Conservation (phyloP, 352 stramenopile species). For the Nothophytophthora sp. region DNA sequence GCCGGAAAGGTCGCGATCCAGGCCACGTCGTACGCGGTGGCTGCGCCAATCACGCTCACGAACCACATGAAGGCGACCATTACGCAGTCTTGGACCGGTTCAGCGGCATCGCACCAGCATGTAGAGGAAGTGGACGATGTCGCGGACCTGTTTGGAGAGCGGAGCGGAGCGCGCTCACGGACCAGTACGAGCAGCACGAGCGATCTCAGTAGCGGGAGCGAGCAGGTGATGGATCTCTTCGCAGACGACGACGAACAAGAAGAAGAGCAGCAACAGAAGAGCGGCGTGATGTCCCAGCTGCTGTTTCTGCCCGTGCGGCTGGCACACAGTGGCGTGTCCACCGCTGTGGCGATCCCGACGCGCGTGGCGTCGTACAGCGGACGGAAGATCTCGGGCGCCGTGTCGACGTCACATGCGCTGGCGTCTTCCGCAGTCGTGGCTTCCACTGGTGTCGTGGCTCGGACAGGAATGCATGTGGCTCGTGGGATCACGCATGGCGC, state of each 20-base stretch:
- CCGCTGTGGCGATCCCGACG: constrained; percentile 50
- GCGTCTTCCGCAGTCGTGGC: constrained; percentile 61
- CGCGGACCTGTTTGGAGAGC: constrained; percentile 57
- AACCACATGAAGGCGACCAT: constrained; percentile 50
- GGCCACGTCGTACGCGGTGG: constrained; percentile 56
- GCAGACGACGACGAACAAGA: constrained; percentile 1
- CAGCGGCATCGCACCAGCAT: background rate
- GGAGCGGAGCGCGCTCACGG: constrained; percentile 2
- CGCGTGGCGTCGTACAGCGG: constrained; percentile 55
- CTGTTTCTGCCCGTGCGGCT: constrained; percentile 64
- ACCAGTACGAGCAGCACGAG: constrained; percentile 19
- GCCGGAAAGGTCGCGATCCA: constrained; percentile 58
- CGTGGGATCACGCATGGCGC: constrained; percentile 46
- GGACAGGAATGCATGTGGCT: constrained; percentile 58
- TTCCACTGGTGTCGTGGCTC: constrained; percentile 43
- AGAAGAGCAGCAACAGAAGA: constrained; percentile 4
- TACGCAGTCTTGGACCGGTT: constrained; percentile 18
- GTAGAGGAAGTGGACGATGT: constrained; percentile 8
- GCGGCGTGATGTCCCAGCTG: constrained; percentile 48
- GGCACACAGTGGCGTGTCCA: constrained; percentile 58
- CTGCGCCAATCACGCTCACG: constrained; percentile 58
- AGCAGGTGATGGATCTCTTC: constrained; percentile 21
- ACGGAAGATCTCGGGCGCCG: constrained; percentile 52
- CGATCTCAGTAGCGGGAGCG: constrained; percentile 17
- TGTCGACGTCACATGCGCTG: constrained; percentile 59